Evolutionary conservation across 345 rosid species (phyloP).

Genomic region (Trapa bicornis): DNA sequence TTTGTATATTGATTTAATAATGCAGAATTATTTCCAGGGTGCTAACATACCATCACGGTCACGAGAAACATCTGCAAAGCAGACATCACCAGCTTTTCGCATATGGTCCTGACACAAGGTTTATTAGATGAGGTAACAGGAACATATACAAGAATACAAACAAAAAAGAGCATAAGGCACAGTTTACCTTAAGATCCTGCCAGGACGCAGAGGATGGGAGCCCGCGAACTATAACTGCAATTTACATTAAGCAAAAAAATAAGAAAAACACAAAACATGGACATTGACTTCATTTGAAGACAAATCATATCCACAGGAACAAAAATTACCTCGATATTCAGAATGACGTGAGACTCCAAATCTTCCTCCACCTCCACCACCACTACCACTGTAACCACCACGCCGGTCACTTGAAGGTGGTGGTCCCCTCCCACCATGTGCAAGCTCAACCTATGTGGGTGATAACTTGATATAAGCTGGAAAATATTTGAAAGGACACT

Average conservation of each 20-base stretch:
- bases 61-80: constrained; percentile 86
- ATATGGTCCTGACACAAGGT: constrained; percentile 65
- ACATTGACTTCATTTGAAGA: not conserved
- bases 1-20: not conserved
- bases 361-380: constrained; percentile 14
- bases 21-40: not conserved
- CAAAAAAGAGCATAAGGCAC: not conserved
- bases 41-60: constrained; percentile 59
- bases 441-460: constrained; percentile 78
- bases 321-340: constrained; percentile 64
- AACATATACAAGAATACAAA: not conserved
- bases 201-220: constrained; percentile 89
- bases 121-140: constrained; percentile 3
- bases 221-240: constrained; percentile 74
- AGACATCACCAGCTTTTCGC: constrained; percentile 95
- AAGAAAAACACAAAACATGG: not conserved
- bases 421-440: constrained; percentile 94
- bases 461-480: constrained; percentile 7
- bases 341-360: constrained; percentile 74
- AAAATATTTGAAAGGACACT: constrained; percentile 5
- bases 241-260: constrained; percentile 3
- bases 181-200: constrained; percentile 87
- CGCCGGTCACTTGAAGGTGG: constrained; percentile 61
- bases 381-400: constrained; percentile 24
- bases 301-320: not conserved